phyloP scores from a whole-genome alignment of 768 basidiomycete genomes.

The Xerocomellus intermedius region DNA sequence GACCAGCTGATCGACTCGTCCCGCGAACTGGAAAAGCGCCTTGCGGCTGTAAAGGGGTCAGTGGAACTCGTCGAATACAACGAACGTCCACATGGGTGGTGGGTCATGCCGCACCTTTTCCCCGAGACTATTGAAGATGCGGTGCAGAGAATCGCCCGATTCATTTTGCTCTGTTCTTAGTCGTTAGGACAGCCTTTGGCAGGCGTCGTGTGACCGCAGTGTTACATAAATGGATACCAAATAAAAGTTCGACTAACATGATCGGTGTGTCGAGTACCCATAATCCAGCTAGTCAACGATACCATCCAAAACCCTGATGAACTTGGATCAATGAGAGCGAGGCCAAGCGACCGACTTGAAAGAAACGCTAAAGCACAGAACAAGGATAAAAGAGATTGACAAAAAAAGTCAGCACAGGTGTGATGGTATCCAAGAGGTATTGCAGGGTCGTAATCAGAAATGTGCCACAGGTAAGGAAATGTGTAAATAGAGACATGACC shows the following conservation, averaged over 20 bases:
- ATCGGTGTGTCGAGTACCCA: constrained; percentile 3
- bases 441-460: constrained; percentile 11
- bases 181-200: too few relatives aligned
- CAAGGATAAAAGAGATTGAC: not conserved
- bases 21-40: constrained; percentile 6
- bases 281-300: constrained; percentile 19
- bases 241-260: constrained; percentile 9
- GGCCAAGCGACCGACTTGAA: not conserved
- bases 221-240: not conserved
- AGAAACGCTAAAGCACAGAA: constrained; percentile 7
- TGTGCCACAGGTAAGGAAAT: constrained; percentile 4
- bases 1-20: constrained; percentile 15
- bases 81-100: constrained; percentile 24
- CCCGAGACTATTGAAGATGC: constrained; percentile 12
- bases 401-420: constrained; percentile 5
- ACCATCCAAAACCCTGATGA: constrained; percentile 6
- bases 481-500: constrained; percentile 8
- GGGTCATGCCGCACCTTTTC: constrained; percentile 17
- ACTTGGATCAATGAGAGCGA: constrained; percentile 1
- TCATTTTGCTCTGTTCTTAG: too few relatives aligned
- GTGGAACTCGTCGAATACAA: constrained; percentile 28
- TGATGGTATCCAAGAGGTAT: constrained; percentile 26
- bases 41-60: not conserved
- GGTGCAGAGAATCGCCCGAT: constrained; percentile 10
- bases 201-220: too few relatives aligned